Evolutionary conservation across 352 stramenopile genomes (phyloP), one percentile per base, ranked within the genome.

Genomic region (Globisporangium spiculum): DNA sequence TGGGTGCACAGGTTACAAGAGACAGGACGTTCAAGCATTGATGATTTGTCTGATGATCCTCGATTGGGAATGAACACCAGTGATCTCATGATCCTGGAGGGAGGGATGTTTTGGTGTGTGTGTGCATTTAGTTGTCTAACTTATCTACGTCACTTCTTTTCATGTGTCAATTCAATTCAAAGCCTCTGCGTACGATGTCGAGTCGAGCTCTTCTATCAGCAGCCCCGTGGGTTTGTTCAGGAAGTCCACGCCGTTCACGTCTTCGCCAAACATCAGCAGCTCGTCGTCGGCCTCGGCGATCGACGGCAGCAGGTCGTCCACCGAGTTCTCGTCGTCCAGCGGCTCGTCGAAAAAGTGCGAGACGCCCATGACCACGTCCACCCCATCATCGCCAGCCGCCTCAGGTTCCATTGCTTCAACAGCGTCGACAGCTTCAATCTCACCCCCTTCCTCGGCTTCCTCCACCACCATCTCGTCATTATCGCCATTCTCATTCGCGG

Each of bases 301-400:
- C 64, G 64, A 69, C 64, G 64, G 64, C 18, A 69, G 55, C 38
- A 69, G 64, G 55, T 69, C 64, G 55, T 69, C 64, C 54, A 69
- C 26, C 20, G 64, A 59, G 38, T 41, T 62, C 54, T 69, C 64
- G 41, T 69, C 64, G n/a, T 50, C 64, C 12, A 60, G 27, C 12
- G 57, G 38, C 50, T 26, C 61, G 12, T 67, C n/a, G 10, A 52
- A 46, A 48, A 32, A 66, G 46, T 24, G 12, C 32, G 56, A 62
- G 56, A 50, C 30, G 56, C 32, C 56, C 56, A 62, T 8, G 20
- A 62, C 20, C n/a, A 22, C 18, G 18, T 48, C 32, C 0, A 27
- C 4, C 9, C 32, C 56, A 2, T 50, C 32, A 8, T 22, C 10
- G 20, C 44, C 55, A 9, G 16, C 22, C 3, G 8, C 32, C 38